Evolutionary conservation across 148 eudicot species (phyloP).

Genomic region (Simmondsia chinensis): DNA sequence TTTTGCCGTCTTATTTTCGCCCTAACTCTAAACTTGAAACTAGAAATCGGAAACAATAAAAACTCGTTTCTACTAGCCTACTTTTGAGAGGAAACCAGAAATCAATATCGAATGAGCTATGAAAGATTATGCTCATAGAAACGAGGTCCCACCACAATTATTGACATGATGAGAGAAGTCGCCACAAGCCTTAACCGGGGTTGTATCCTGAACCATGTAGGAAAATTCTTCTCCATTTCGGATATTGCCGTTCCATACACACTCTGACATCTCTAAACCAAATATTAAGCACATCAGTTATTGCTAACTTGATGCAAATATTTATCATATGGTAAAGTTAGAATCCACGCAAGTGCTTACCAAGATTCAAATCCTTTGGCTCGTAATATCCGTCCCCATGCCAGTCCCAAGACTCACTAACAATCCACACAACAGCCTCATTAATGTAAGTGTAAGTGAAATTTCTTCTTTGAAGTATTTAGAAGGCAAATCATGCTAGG

Average conservation of each 20-base stretch:
- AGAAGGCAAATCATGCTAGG: not conserved
- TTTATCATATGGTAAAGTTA: too few species aligned
- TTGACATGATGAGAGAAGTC: constrained; percentile 37
- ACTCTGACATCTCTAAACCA: constrained; percentile 34
- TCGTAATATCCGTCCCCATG: constrained; percentile 26
- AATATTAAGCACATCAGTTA: not conserved
- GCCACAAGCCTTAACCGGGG: constrained; percentile 77
- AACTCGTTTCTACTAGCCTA: too few species aligned
- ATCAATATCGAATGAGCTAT: too few species aligned
- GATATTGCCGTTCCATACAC: constrained; percentile 36
- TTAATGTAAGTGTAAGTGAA: too few species aligned
- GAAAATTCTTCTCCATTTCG: constrained; percentile 45
- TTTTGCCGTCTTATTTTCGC: too few species aligned
- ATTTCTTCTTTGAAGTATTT: constrained; percentile 1
- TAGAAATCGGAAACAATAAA: too few species aligned
- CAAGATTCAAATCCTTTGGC: constrained; percentile 30
- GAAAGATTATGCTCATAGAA: too few species aligned
- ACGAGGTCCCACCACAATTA: constrained; percentile 21
- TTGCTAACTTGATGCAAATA: not conserved
- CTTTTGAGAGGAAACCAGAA: too few species aligned
- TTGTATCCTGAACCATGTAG: constrained; percentile 47
- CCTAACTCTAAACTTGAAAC: too few species aligned
- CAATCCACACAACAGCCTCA: constrained; percentile 3
- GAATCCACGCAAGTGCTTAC: constrained; percentile 22
- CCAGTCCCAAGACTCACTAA: constrained; percentile 55